Base-by-base conservation (phyloP, 2,329 filamentous ascomycete genomes). In the Pseudophaeomoniella oleicola region DNA sequence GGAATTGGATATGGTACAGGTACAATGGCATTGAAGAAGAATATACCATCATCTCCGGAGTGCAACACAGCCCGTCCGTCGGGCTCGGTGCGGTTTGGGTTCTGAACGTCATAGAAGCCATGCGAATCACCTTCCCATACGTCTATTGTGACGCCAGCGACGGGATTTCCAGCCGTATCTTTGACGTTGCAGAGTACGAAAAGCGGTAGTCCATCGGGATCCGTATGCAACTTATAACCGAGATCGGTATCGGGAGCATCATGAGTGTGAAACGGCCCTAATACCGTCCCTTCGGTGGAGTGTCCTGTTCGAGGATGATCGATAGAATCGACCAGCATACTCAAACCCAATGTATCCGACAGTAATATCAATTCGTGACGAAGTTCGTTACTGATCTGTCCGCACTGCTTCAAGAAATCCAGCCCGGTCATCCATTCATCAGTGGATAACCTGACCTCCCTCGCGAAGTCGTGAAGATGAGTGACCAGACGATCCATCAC, bases 41-140 rank as follows among this genome's bases (percentile, higher is more conserved):
- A 42, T 12, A 19, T 31, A 4, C 40, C 40, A 29, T 37, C 18
- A 16, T 35, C 32, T 12, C 37, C 40, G 11, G 40, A 39, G 29
- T 36, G 37, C 16, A 42, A 37, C 22, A 42, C 39, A 4, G 37
- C 37, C 2, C 40, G 37, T 35, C 40, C 39, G 19, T 42, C 40
- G 3, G 40, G 40, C 16, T 32, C 37, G n/a, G 39, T 29, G 22
- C 38, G 39, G 19, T 40, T 35, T 15, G 40, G 37, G 16, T 42
- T 35, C 29, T 42, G 40, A 34, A 42, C 39, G 33, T 42, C 40
- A 35, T 42, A 42, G 18, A 40, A 39, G 16, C 40, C 40, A 13
- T 39, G 39, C 3, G 37, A 38, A 16, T 42, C 39, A 14, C 37
- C 39, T 16, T 42, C 40, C 40, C 40, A 42, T n/a, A 42, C 37